Conservation (phyloP, 495 filamentous ascomycete genomes). For the Penicillium arizonense region DNA sequence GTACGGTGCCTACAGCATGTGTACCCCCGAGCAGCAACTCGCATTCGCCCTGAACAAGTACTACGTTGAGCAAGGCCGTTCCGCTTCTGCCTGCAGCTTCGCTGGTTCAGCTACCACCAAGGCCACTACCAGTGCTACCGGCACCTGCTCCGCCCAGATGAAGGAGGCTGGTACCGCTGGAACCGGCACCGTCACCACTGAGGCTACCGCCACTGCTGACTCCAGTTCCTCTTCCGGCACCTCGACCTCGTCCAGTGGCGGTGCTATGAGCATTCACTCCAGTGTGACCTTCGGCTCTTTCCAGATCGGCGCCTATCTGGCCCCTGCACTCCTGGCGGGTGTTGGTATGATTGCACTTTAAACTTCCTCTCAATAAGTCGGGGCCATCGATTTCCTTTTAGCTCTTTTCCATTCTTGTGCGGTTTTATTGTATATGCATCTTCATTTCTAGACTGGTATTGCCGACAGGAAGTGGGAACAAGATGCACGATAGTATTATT, state of each 20-base stretch:
- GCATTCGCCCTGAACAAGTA: slow-evolving; percentile 81
- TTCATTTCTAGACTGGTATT: neutral
- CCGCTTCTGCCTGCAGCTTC: slow-evolving; percentile 71
- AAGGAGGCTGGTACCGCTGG: slow-evolving; percentile 62
- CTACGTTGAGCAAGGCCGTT: slow-evolving; percentile 60
- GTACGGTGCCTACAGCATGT: slow-evolving; percentile 93
- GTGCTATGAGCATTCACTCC: slow-evolving; percentile 32
- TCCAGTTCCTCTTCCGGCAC: slow-evolving; percentile 26
- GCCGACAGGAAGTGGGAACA: neutral
- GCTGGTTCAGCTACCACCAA: slow-evolving; percentile 59
- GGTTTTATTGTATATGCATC: neutral
- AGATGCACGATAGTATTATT: neutral
- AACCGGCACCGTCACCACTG: slow-evolving; percentile 61
- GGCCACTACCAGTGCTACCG: slow-evolving; percentile 45
- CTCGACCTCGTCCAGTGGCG: slow-evolving; percentile 40
- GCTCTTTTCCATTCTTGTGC: neutral
- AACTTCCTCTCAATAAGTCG: slow-evolving; percentile 2
- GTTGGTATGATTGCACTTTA: slow-evolving; percentile 73
- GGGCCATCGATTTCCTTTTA: neutral
- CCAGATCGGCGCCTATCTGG: slow-evolving; percentile 61
- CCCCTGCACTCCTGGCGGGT: slow-evolving; percentile 64
- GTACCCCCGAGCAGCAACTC: slow-evolving; percentile 71
- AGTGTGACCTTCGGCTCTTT: slow-evolving; percentile 51
- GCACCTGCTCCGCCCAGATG: slow-evolving; percentile 53
- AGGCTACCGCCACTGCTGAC: slow-evolving; percentile 43